Evolutionary conservation across 2,329 filamentous ascomycete genomes (phyloP).

Genomic region (Cryphonectria parasitica): DNA sequence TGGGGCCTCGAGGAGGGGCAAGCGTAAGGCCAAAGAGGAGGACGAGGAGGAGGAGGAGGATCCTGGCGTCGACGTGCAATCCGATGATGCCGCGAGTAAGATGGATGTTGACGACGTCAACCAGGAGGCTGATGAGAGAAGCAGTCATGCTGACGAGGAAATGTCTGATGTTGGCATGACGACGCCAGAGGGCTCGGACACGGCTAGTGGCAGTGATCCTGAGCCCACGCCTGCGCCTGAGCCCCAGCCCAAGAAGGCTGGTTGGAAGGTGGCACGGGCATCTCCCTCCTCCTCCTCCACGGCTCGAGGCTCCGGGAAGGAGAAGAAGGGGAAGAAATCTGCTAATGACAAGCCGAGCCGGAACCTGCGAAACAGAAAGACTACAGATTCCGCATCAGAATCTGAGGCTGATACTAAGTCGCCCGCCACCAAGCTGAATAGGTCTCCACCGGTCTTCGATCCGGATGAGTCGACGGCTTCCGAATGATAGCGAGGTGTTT

Average conservation of each 20-base stretch:
- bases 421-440: constrained; percentile 3
- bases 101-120: constrained; percentile 27
- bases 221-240: constrained; percentile 1
- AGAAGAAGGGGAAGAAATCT: neutral
- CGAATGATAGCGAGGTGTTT: constrained; percentile 6
- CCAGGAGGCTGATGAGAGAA: neutral
- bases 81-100: constrained; percentile 8
- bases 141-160: neutral
- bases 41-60: neutral
- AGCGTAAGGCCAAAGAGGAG: constrained; percentile 26
- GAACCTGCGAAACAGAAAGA: constrained; percentile 16
- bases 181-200: constrained; percentile 21
- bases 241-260: constrained; percentile 3
- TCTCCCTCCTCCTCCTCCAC: constrained; percentile 13
- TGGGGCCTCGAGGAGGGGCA: constrained; percentile 22
- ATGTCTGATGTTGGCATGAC: constrained; percentile 19
- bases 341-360: neutral
- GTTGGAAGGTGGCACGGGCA: constrained; percentile 12
- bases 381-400: neutral
- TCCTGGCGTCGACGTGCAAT: constrained; percentile 4
- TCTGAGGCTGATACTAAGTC: constrained; percentile 14
- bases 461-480: constrained; percentile 25
- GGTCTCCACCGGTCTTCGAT: constrained; percentile 12
- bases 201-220: constrained; percentile 23
- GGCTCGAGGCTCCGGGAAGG: neutral